Evolutionary conservation across 176 grass and related monocot species (phyloP), one percentile per base, ranked within the genome.

Genomic region (Echinochloa phyllopogon): DNA sequence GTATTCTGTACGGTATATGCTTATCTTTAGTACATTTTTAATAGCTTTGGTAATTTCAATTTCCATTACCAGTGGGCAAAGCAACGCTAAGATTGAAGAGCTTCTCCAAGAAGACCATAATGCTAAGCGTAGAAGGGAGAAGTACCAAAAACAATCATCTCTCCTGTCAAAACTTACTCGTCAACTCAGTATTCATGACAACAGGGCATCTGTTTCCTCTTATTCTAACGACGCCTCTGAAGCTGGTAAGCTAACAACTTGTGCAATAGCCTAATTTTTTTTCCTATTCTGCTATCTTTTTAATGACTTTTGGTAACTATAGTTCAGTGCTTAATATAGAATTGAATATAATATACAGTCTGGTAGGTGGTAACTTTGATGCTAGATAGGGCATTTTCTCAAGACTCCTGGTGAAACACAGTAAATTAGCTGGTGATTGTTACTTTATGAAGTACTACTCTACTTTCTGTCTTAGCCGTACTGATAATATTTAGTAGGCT

Each of bases 41-140:
- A 85, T 72, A 59, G 5, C 12, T 75, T 29, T 80, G 11, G n/a
- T 80, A 77, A 76, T 62, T 63, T 25, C 53, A 68, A 29, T 67
- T 86, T 90, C 72, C 29, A 74, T 8, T 41, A 65, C 61, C 77
- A 99, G 96, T 72, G 89, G 83, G 40, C 94, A 95, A 87, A 96
- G 90, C 88, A 94, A 83, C 33, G 88, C 53, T 33, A 96, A 85
- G 79, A 99, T 96, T 76, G 96, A 99, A 79, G 96, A 96, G 81
- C 90, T 99, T 66, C 88, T 96, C 58, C 87, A 90, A 81, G 96
- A 96, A 84, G 96, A 99, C 79, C 93, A 94, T 74, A 99, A 94
- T 78, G 93, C 91, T 51, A 99, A 99, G 57, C 82, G 70, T 16
- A 90, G 86, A 72, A 89, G 96, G 75, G 91, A 99, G 53, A 86